A percentile compares a stretch with the other conserved stretches of the same genome.
phyloP scores from a whole-genome alignment of 192 early-diverging fungal species.

The Pilobolus umbonatus region DNA sequence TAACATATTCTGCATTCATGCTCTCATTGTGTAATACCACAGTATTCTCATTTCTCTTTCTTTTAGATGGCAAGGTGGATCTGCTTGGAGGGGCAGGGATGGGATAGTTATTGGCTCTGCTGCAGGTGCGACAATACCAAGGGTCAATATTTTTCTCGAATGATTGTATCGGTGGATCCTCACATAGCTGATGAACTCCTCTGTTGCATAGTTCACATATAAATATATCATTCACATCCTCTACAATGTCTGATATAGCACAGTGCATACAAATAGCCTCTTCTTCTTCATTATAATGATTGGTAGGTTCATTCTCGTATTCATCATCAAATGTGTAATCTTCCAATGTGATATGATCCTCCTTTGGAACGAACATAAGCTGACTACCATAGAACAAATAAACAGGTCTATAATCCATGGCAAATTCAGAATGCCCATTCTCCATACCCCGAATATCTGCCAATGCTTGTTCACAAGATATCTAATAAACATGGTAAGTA shows the following conservation, averaged over 20 bases:
- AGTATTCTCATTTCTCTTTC: too few relatives aligned
- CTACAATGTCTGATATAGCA: slow-evolving; percentile 8
- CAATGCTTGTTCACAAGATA: slow-evolving; percentile 11
- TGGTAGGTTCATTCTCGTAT: slow-evolving; percentile 2
- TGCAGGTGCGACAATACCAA: slow-evolving; percentile 21
- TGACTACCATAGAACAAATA: slow-evolving; percentile 15
- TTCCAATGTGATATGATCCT: slow-evolving; percentile 12
- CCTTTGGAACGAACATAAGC: neutral
- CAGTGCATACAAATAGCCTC: slow-evolving; percentile 13
- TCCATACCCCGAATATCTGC: slow-evolving; percentile 15
- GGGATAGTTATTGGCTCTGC: neutral
- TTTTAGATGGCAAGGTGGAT: too few relatives aligned
- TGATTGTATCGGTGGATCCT: slow-evolving; percentile 11
- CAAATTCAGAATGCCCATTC: neutral
- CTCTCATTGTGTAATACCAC: too few relatives aligned
- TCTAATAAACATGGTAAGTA: neutral
- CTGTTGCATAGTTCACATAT: slow-evolving; percentile 20
- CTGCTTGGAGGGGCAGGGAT: too few relatives aligned
- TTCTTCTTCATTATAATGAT: slow-evolving; percentile 1
- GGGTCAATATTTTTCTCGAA: slow-evolving; percentile 23
- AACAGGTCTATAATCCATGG: slow-evolving; percentile 2
- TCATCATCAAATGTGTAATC: slow-evolving; percentile 19
- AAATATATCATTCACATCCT: slow-evolving; percentile 18
- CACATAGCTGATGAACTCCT: slow-evolving; percentile 24
- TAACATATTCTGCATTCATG: too few relatives aligned